phyloP scores from a whole-genome alignment of 108 stramenopile species.

The Nitzschia sp. region DNA sequence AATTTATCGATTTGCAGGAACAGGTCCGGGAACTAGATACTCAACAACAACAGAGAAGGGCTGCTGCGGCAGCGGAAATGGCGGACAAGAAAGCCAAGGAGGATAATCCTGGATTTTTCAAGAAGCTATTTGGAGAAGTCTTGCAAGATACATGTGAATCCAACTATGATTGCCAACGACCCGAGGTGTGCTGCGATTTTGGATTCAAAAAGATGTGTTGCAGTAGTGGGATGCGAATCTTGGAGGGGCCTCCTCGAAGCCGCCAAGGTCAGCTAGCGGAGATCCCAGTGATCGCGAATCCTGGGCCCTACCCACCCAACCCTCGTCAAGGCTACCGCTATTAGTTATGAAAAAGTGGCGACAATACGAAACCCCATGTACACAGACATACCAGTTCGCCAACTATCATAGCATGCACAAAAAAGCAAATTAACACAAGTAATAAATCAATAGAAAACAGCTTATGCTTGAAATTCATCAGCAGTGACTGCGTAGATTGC shows the following conservation, averaged over 20 bases:
- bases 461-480: too few species aligned
- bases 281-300: constrained; percentile 29
- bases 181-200: constrained; percentile 86
- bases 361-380: too few species aligned
- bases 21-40: constrained; percentile 58
- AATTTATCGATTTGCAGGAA: constrained; percentile 64
- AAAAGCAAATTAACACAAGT: too few species aligned
- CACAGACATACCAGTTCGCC: too few species aligned
- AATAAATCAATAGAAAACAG: too few species aligned
- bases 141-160: constrained; percentile 76
- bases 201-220: constrained; percentile 87
- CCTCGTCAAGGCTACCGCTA: too few species aligned
- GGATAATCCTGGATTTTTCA: constrained; percentile 51
- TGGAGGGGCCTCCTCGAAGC: constrained; percentile 14
- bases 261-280: constrained; percentile 27
- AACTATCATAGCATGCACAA: too few species aligned
- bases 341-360: too few species aligned
- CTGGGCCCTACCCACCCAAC: constrained; percentile 23
- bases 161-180: constrained; percentile 80
- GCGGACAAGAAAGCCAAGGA: constrained; percentile 36
- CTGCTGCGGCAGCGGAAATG: constrained; percentile 31
- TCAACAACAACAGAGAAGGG: constrained; percentile 54
- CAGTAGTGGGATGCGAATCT: constrained; percentile 34
- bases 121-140: constrained; percentile 69
- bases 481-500: too few species aligned